phyloP scores from a whole-genome alignment of 1,139 yeast species.

The Zygosaccharomyces sapae region DNA sequence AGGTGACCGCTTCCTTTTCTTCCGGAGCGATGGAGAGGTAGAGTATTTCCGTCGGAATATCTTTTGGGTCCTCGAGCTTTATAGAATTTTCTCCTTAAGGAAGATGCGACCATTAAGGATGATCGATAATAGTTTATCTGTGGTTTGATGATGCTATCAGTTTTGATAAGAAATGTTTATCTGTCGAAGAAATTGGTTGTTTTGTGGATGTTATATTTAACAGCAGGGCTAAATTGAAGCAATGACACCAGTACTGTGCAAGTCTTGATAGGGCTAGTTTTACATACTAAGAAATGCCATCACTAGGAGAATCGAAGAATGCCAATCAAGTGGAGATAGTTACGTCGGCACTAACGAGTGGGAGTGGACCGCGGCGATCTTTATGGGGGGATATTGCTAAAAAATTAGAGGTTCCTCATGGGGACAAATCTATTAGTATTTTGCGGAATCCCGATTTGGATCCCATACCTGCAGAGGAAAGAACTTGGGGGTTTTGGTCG shows the following conservation, averaged over 20 bases:
- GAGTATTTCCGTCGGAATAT: not conserved
- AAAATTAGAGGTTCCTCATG: conserved; percentile 37
- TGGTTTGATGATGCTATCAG: no score
- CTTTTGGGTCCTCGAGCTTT: not conserved
- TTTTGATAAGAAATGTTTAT: no score
- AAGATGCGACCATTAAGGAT: not conserved
- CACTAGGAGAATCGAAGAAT: not conserved
- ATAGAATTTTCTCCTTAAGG: not conserved
- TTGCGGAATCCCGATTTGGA: conserved; percentile 33
- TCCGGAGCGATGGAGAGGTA: not conserved
- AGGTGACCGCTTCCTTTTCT: no score
- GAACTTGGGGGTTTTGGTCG: conserved; percentile 36
- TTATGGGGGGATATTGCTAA: conserved; percentile 16
- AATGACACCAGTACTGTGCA: no score
- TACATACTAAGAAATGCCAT: no score
- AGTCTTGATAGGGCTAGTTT: no score
- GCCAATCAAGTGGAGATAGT: not conserved
- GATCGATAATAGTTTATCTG: no score
- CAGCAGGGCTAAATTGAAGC: no score
- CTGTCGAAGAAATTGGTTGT: no score
- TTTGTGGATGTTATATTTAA: no score
- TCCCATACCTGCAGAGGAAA: conserved; percentile 34
- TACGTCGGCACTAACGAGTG: not conserved
- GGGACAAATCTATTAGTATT: conserved; percentile 18
- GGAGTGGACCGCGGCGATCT: not conserved